These are phyloP conservation scores for Cordyceps tenuipes DNA, from an alignment of 2,329 filamentous ascomycete species.

Conservation along the genomic window DNA sequence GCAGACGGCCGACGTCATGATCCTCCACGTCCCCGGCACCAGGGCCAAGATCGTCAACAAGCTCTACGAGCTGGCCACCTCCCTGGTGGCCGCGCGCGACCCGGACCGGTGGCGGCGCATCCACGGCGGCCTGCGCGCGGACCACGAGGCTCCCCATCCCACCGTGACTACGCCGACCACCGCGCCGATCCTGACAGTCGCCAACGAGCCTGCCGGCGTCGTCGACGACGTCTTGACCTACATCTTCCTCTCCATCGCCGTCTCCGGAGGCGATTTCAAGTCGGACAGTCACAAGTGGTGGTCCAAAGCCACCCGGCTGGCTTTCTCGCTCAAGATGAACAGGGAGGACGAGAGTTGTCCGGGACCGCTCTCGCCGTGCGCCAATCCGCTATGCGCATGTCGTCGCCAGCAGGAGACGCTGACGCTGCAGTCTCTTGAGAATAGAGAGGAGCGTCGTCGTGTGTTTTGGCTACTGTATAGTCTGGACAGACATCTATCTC, in stretches of 20 bases:
- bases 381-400: constrained; percentile 25
- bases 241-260: constrained; percentile 35
- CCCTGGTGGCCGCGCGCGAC: constrained; percentile 26
- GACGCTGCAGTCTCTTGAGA: constrained; percentile 27
- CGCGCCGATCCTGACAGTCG: constrained; percentile 23
- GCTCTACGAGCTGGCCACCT: constrained; percentile 28
- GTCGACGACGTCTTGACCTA: constrained; percentile 38
- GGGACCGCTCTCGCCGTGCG: constrained; percentile 21
- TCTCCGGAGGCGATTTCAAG: constrained; percentile 41
- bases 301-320: constrained; percentile 33
- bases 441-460: constrained; percentile 36
- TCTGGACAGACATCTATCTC: constrained; percentile 37
- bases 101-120: constrained; percentile 30
- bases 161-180: constrained; percentile 17
- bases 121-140: constrained; percentile 26
- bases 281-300: constrained; percentile 40
- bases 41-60: constrained; percentile 31
- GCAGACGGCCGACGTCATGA: constrained; percentile 37
- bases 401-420: constrained; percentile 21
- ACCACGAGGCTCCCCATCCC: constrained; percentile 23
- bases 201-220: constrained; percentile 26
- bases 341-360: constrained; percentile 29
- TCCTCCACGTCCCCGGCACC: constrained; percentile 33
- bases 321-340: constrained; percentile 29
- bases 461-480: constrained; percentile 41